Percentiles rank a stretch among this genome's conserved stretches.
These are phyloP conservation scores for Anthracocystis panici-leucophaei DNA, from an alignment of 1,284 basidiomycete genomes.

Conservation along the genomic window DNA sequence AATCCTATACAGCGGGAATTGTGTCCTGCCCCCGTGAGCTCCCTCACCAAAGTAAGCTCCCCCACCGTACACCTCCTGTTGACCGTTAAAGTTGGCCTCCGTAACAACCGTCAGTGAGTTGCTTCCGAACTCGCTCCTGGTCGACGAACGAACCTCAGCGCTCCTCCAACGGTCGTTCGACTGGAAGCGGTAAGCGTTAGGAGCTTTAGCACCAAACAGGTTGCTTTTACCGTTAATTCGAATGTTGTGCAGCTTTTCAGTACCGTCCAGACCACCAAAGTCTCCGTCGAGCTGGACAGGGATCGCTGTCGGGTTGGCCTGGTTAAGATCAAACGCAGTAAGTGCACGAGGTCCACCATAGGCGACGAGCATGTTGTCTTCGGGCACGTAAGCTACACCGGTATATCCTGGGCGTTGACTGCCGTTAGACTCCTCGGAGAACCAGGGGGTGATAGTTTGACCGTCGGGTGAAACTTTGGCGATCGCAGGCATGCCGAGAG, in stretches of 20 bases:
- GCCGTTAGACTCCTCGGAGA: conserved; percentile 56
- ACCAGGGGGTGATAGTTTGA: conserved; percentile 49
- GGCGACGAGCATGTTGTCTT: conserved; percentile 56
- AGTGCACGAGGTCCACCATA: conserved; percentile 64
- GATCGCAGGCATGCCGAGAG: conserved; percentile 64
- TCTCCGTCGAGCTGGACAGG: conserved; percentile 52
- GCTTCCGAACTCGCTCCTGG: conserved; percentile 52
- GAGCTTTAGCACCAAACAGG: conserved; percentile 63
- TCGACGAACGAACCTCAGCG: conserved; percentile 45
- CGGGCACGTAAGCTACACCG: conserved; percentile 58
- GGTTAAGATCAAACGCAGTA: conserved; percentile 56
- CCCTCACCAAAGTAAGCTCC: conserved; percentile 67
- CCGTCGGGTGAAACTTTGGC: conserved; percentile 62
- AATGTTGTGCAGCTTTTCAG: conserved; percentile 62
- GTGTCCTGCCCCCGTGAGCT: conserved; percentile 51
- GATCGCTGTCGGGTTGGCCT: conserved; percentile 39
- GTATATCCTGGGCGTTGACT: conserved; percentile 64
- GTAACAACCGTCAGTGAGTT: conserved; percentile 62
- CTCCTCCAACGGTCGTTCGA: conserved; percentile 57
- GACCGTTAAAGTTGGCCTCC: conserved; percentile 58
- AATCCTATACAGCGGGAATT: conserved; percentile 57
- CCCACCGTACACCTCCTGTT: conserved; percentile 58
- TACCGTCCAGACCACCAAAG: conserved; percentile 55
- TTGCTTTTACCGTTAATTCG: conserved; percentile 30
- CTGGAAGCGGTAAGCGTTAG: conserved; percentile 58